Evolutionary conservation across 163 green algal species (phyloP), one percentile per base, ranked within the genome.

Genomic region (Smithsoniella earleae): DNA sequence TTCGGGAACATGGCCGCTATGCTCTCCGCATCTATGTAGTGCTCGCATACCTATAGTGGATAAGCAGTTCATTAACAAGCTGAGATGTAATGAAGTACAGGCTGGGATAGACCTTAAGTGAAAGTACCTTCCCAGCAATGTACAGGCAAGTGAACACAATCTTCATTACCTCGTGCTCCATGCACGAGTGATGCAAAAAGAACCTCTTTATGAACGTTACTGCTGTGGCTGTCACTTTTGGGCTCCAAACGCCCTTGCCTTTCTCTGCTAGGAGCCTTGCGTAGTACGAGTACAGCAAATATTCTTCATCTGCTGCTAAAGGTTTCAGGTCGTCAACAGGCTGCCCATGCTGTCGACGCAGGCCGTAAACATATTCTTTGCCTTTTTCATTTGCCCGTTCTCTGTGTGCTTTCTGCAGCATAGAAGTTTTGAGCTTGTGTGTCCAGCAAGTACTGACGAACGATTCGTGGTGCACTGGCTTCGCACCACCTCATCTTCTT

Each of bases 21-120:
- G 25, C 33, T 64, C 49, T 64, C 49, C 13, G 49, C 49, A 64
- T 64, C 49, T 10, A 64, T 64, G 49, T 64, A 64, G 49, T 64
- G 31, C 49, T 64, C 49, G 13, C 49, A 64, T 25, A 64, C 49
- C 49, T 64, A 27, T 18, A 54, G 43, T 16, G 16, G 16, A 54
- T 16, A 27, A 18, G 43, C 43, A 18, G 43, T 54, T 54, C 43
- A 27, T 16, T 54, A 54, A 16, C 16, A 54, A 54, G 18, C 43
- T 16, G 16, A 16, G 16, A 18, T 18, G 18, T 16, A 54, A 54
- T 16, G 18, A 27, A 18, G 43, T 54, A 54, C 18, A 54, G 43
- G 18, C 43, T 54, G 43, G 16, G 43, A 16, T 54, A 27, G 43
- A 16, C 16, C 16, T 18, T 27, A 16, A 16, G 16, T 54, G 16